Base-by-base conservation (phyloP, 2,329 filamentous ascomycete species). In the Trichophyton rubrum region DNA sequence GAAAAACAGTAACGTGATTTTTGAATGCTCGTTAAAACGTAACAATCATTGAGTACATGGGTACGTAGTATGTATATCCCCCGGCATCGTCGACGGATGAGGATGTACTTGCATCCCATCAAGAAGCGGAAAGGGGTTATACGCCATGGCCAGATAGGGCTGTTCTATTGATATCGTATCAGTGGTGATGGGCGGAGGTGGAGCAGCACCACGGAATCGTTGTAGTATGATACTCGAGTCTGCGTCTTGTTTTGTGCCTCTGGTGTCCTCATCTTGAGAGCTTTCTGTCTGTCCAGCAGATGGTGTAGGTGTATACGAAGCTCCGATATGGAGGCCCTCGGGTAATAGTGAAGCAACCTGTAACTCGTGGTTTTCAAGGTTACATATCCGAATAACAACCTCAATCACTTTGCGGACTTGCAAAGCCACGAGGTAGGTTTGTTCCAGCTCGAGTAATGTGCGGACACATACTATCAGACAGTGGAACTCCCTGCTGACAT, bases 391-490 rank as follows among this genome's bases (percentile, higher is more conserved):
- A 40, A 62, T 41, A 3, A 60, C 33, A 24, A 56, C 43, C 58
- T 62, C 55, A 27, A 62, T 35, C 8, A 62, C 38, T 51, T 62
- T 62, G 17, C 60, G 60, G 15, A 62, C 60, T 35, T 60, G 58
- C 35, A 47, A 20, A 15, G 64, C 62, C n/a, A 65, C 64, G 11
- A 65, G 53, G 38, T 64, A 64, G 11, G 62, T 64, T 11, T 60
- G 60, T 56, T 65, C 64, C 17, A 65, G 56, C 33, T 65, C 64
- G 11, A 60, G 33, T 20, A 65, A 62, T 8, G 64, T 62, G 11
- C 61, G 59, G 15, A 65, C 62, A 59, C 64, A 65, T n/a, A 58
- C 27, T 40, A 62, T 63, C 38, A 65, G 24, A 22, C 58, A 61
- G 5, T 59, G 58, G 56, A 64, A 61, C 38, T 65, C 57, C 13